phyloP scores from a whole-genome alignment of 2,329 filamentous ascomycete genomes.

The Escovopsis weberi region DNA sequence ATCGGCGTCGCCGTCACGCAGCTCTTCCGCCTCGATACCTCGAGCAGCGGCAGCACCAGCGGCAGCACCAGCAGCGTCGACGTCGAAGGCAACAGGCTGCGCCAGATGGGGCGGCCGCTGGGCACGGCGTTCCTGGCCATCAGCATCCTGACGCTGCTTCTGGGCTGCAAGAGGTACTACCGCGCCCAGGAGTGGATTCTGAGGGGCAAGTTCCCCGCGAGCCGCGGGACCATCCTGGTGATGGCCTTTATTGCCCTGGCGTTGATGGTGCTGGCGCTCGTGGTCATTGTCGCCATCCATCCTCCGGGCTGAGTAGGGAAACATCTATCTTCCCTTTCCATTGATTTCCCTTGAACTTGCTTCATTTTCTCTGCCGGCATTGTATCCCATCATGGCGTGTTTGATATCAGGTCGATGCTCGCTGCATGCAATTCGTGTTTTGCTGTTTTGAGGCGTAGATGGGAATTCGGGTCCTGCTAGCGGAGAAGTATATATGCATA shows the following conservation, averaged over 20 bases:
- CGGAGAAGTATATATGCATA: no score
- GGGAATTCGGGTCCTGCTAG: no score
- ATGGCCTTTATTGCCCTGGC: conserved; percentile 51
- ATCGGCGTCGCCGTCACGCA: conserved; percentile 77
- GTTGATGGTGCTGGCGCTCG: conserved; percentile 45
- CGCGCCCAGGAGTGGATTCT: conserved; percentile 70
- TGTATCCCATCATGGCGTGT: no score
- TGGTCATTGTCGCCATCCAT: conserved; percentile 44
- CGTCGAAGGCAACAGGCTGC: conserved; percentile 30
- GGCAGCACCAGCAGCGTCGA: conserved; percentile 8
- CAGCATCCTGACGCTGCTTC: conserved; percentile 56
- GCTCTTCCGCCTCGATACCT: conserved; percentile 67
- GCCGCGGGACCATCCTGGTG: conserved; percentile 58
- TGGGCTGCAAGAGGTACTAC: conserved; percentile 69
- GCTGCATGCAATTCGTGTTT: no score
- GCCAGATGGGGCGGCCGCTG: conserved; percentile 56
- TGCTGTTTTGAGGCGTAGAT: no score
- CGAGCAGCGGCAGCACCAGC: background rate
- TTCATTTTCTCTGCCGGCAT: background rate
- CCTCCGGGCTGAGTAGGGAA: conserved; percentile 10
- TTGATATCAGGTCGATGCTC: no score
- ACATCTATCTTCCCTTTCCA: background rate
- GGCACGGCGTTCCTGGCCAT: conserved; percentile 66
- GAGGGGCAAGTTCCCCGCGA: conserved; percentile 65
- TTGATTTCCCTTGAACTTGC: background rate